phyloP scores from a whole-genome alignment of 768 basidiomycete genomes.

The Russula abietina region DNA sequence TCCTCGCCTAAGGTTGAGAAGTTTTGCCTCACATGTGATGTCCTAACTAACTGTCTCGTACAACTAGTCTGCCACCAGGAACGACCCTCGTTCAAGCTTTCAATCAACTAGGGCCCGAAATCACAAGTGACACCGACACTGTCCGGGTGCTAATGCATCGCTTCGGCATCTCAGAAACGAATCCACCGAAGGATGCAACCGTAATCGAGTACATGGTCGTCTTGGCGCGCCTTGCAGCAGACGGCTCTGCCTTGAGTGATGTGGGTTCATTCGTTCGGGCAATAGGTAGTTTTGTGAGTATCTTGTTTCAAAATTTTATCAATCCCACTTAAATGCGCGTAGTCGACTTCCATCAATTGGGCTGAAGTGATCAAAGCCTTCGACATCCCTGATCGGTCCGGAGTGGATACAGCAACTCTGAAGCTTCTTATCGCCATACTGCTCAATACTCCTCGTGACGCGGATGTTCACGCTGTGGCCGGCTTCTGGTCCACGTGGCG shows the following conservation, averaged over 20 bases:
- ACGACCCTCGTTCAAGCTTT: constrained; percentile 70
- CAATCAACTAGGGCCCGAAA: constrained; percentile 72
- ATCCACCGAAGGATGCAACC: constrained; percentile 65
- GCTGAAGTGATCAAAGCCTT: constrained; percentile 77
- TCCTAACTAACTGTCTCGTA: constrained; percentile 20
- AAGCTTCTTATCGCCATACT: constrained; percentile 87
- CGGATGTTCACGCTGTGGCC: constrained; percentile 69
- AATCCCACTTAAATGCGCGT: constrained; percentile 23
- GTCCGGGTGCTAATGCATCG: constrained; percentile 63
- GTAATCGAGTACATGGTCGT: constrained; percentile 66
- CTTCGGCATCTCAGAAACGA: constrained; percentile 67
- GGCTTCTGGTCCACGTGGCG: constrained; percentile 86
- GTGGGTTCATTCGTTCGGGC: constrained; percentile 68
- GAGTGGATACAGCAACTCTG: constrained; percentile 83
- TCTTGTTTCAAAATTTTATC: neutral
- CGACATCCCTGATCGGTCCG: constrained; percentile 76
- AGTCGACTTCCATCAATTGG: constrained; percentile 74
- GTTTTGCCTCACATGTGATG: constrained; percentile 16
- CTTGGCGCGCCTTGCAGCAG: constrained; percentile 61
- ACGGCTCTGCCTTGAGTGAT: constrained; percentile 69
- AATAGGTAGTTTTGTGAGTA: constrained; percentile 66
- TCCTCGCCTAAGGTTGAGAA: constrained; percentile 60
- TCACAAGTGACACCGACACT: constrained; percentile 67
- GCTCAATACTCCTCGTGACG: constrained; percentile 70
- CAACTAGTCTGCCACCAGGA: constrained; percentile 53